phyloP scores from a whole-genome alignment of 345 rosid genomes.

The Bruguiera sexangula region DNA sequence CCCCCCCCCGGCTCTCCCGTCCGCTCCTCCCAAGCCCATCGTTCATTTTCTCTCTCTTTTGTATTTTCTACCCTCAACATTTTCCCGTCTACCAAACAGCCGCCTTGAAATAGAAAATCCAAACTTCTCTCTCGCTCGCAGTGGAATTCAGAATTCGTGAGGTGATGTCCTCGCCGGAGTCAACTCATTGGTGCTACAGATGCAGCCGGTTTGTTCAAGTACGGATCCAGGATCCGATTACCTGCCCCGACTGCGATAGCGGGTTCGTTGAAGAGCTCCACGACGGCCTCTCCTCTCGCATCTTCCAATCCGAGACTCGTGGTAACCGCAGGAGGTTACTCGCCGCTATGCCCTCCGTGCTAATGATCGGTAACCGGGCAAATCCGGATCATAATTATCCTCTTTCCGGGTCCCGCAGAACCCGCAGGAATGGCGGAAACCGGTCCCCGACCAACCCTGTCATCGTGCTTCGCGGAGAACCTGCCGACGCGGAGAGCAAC shows the following conservation, averaged over 20 bases:
- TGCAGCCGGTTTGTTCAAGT: conserved; percentile 67
- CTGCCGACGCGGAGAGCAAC: conserved; percentile 16
- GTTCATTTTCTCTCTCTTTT: not conserved
- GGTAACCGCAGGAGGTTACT: conserved; percentile 10
- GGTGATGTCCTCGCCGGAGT: conserved; percentile 48
- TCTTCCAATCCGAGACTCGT: conserved; percentile 27
- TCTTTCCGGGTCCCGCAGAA: conserved; percentile 22
- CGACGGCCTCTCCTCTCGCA: conserved; percentile 21
- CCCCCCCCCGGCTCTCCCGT: too few relatives aligned
- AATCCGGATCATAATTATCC: conserved; percentile 1
- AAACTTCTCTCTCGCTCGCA: too few relatives aligned
- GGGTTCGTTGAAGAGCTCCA: conserved; percentile 78
- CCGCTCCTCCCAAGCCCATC: not conserved
- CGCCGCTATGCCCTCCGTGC: conserved; percentile 27
- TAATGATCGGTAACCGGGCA: conserved; percentile 31
- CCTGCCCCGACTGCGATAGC: conserved; percentile 75
- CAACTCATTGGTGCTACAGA: conserved; percentile 84
- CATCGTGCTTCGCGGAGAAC: conserved; percentile 66
- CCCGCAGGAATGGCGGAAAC: conserved; percentile 44
- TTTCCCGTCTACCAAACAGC: too few relatives aligned
- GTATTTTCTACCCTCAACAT: not conserved
- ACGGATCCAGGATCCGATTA: conserved; percentile 37
- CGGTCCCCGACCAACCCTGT: conserved; percentile 78
- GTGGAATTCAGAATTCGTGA: conserved; percentile 1
- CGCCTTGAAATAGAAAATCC: too few relatives aligned